phyloP scores from a whole-genome alignment of 1,139 yeast genomes.

The Debaryomyces psychrophilus region DNA sequence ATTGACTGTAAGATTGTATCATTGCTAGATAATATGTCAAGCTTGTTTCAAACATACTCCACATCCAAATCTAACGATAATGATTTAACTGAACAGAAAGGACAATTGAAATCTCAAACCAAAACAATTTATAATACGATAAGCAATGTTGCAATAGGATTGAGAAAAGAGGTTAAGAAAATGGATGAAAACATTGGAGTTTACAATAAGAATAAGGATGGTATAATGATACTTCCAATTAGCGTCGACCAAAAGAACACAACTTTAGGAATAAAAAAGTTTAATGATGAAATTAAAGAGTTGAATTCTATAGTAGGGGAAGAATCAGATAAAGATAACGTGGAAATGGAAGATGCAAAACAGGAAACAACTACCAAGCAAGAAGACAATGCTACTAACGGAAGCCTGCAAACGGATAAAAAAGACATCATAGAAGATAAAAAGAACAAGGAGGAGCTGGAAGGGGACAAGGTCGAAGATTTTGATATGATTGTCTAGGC shows the following conservation, averaged over 20 bases:
- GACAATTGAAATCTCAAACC: slow-evolving; percentile 35
- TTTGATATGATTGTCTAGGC: slow-evolving; percentile 2
- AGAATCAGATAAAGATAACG: slow-evolving; percentile 17
- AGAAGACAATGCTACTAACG: slow-evolving; percentile 6
- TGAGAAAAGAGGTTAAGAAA: slow-evolving; percentile 59
- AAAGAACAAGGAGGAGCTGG: slow-evolving; percentile 6
- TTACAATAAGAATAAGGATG: slow-evolving; percentile 45
- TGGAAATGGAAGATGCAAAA: slow-evolving; percentile 8
- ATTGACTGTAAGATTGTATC: slow-evolving; percentile 50
- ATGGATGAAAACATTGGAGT: slow-evolving; percentile 62
- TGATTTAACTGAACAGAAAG: slow-evolving; percentile 21
- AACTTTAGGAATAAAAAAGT: slow-evolving; percentile 53
- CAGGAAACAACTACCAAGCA: slow-evolving; percentile 5
- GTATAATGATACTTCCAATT: slow-evolving; percentile 59
- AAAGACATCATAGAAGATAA: slow-evolving; percentile 5
- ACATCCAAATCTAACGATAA: slow-evolving; percentile 20
- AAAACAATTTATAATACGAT: slow-evolving; percentile 35
- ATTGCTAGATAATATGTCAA: slow-evolving; percentile 43
- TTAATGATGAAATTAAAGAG: slow-evolving; percentile 39
- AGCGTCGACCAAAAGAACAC: slow-evolving; percentile 66
- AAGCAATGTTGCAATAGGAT: slow-evolving; percentile 47
- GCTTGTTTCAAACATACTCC: slow-evolving; percentile 44
- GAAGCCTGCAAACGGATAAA: slow-evolving; percentile 1
- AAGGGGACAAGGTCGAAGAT: not conserved
- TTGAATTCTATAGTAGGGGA: slow-evolving; percentile 26